Conservation (phyloP, 148 eudicot species). For the Heliosperma pusillum region DNA sequence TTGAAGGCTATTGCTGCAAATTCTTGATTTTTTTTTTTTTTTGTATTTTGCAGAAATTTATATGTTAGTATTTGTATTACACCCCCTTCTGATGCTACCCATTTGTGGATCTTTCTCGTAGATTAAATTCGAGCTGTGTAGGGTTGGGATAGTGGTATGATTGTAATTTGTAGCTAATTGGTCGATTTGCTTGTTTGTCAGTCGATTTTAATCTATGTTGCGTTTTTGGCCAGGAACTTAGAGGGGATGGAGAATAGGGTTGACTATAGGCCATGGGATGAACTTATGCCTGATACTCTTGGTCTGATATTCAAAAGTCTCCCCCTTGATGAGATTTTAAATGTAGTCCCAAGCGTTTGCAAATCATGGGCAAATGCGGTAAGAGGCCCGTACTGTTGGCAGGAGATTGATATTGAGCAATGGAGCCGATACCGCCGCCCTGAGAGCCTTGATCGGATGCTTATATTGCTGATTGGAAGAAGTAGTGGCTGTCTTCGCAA, state of each 20-base stretch:
- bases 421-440: constrained; percentile 60
- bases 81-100: not conserved
- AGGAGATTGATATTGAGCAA: constrained; percentile 71
- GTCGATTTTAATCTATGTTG: not conserved
- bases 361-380: constrained; percentile 68
- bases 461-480: constrained; percentile 48
- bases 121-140: not conserved
- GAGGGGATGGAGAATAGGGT: constrained; percentile 40
- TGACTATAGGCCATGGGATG: constrained; percentile 54
- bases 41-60: not conserved
- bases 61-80: not conserved
- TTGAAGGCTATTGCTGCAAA: not conserved
- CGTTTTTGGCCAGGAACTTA: constrained; percentile 5
- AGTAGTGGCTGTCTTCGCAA: constrained; percentile 60
- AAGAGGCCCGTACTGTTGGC: constrained; percentile 84
- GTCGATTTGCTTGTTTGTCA: not conserved
- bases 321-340: constrained; percentile 57
- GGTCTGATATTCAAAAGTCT: constrained; percentile 66
- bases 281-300: constrained; percentile 65
- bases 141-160: not conserved
- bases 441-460: constrained; percentile 60
- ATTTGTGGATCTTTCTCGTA: not conserved
- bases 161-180: not conserved
- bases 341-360: constrained; percentile 66
- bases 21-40: not conserved